Evolutionary conservation across 305 asterid species (phyloP), one percentile per base, ranked within the genome.

Genomic region (Solanum hybrid): DNA sequence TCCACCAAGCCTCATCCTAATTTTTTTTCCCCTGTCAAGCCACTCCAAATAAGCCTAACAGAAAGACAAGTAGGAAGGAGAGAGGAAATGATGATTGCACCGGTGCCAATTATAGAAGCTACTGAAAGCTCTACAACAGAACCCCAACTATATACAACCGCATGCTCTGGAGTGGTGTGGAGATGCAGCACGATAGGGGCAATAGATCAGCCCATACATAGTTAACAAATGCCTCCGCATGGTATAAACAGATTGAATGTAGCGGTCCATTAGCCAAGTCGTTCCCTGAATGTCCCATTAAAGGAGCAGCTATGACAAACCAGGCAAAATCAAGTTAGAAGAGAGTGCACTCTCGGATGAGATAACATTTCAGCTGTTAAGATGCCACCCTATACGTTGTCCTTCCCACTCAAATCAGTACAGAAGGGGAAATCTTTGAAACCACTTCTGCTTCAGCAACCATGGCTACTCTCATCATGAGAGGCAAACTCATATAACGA

Each of bases 111-210:
- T 90, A 89, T 93, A 65, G 90, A 89, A 92, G 89, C 90, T 92
- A 93, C 77, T 90, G 89, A 78, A 32, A 32, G 6, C 6, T 32
- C 34, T 32, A 32, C 34, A 32, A 32, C 34, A 32, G 34, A 32
- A 32, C 0, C 34, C 34, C 34, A 32, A 32, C 34, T 32, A 96
- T 94, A 92, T 94, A 95, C 96, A 96, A 51, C 65, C 97, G 92
- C 95, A 91, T 94, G 91, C 92, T 89, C 83, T 86, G 90, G 89
- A 90, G 89, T 68, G 86, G 77, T 89, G 89, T 26, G 88, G 70
- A 87, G 85, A 79, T 76, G 73, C 20, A 88, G 77, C 92, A 90
- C 41, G 86, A 68, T 81, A 89, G 89, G 79, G 81, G 38, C 65
- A 88, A 36, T 76, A 75, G 15, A 90, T 89, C 61, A 61, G 88